Conservation (phyloP, 2,329 filamentous ascomycete genomes). For the Sordariomycetes sp. region DNA sequence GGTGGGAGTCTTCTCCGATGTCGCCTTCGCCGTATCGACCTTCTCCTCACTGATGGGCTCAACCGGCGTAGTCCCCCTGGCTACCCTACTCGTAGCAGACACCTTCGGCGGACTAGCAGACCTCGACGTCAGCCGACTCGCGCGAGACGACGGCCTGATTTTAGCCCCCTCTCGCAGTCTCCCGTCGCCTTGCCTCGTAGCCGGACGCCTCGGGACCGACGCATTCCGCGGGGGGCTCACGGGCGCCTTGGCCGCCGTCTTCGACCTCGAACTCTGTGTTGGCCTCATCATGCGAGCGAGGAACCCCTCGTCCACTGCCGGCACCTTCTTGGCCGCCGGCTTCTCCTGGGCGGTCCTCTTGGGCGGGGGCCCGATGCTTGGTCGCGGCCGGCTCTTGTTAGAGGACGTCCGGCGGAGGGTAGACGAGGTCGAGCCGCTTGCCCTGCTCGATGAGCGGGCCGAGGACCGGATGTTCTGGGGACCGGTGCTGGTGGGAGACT, state of each 20-base stretch:
- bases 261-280: conserved; percentile 55
- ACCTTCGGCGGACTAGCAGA: background rate
- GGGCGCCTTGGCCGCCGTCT: conserved; percentile 48
- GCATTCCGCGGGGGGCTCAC: conserved; percentile 33
- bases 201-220: conserved; percentile 1
- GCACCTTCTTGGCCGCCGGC: conserved; percentile 32
- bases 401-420: conserved; percentile 26
- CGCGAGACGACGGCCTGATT: conserved; percentile 4
- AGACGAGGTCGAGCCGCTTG: conserved; percentile 21
- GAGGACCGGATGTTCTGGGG: conserved; percentile 11
- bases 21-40: conserved; percentile 1
- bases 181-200: conserved; percentile 3
- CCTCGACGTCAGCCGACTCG: conserved; percentile 10
- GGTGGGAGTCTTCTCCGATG: background rate
- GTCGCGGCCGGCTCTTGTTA: conserved; percentile 29
- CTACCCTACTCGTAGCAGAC: background rate
- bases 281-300: conserved; percentile 74
- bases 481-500: background rate
- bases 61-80: background rate
- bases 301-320: conserved; percentile 55
- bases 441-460: conserved; percentile 30
- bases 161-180: conserved; percentile 3
- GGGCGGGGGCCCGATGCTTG: conserved; percentile 44
- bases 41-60: conserved; percentile 1
- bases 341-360: conserved; percentile 36